Conservation (phyloP, 768 basidiomycete genomes). For the Pleurotus citrinopileatus region DNA sequence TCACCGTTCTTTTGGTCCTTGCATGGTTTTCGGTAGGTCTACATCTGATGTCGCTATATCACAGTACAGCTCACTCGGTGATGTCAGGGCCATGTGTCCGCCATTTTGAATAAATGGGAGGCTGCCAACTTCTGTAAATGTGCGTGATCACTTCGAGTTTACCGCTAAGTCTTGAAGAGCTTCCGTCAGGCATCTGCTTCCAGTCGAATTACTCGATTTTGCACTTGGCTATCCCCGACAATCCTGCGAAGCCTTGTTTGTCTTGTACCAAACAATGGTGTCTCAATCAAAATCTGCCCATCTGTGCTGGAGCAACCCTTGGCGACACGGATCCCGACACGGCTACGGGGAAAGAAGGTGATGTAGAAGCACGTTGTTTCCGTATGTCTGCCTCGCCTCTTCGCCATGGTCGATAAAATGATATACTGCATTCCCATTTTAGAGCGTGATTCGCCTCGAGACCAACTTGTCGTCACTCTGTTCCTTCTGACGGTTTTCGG, state of each 20-base stretch:
- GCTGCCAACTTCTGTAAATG: constrained; percentile 93
- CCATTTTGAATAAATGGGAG: constrained; percentile 73
- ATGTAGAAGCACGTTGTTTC: constrained; percentile 94
- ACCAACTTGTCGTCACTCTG: constrained; percentile 89
- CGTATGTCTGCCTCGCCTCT: constrained; percentile 52
- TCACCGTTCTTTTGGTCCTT: constrained; percentile 17
- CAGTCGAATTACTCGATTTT: constrained; percentile 83
- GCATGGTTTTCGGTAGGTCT: background rate
- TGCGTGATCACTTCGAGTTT: constrained; percentile 24
- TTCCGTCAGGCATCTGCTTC: constrained; percentile 81
- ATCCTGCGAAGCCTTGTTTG: constrained; percentile 86
- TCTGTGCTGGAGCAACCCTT: constrained; percentile 76
- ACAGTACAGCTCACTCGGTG: background rate
- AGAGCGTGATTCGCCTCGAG: constrained; percentile 96
- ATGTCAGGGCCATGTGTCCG: constrained; percentile 30
- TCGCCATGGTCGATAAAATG: background rate
- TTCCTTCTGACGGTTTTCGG: constrained; percentile 89
- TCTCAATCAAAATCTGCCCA: constrained; percentile 83
- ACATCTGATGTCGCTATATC: background rate
- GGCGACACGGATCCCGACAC: constrained; percentile 92
- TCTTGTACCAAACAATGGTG: constrained; percentile 97
- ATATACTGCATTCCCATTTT: constrained; percentile 13
- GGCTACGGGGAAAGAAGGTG: constrained; percentile 92
- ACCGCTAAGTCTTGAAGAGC: constrained; percentile 11
- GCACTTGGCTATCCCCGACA: constrained; percentile 74